Evolutionary conservation across 2,329 filamentous ascomycete species (phyloP).

Genomic region (Fusarium brachygibbosum): DNA sequence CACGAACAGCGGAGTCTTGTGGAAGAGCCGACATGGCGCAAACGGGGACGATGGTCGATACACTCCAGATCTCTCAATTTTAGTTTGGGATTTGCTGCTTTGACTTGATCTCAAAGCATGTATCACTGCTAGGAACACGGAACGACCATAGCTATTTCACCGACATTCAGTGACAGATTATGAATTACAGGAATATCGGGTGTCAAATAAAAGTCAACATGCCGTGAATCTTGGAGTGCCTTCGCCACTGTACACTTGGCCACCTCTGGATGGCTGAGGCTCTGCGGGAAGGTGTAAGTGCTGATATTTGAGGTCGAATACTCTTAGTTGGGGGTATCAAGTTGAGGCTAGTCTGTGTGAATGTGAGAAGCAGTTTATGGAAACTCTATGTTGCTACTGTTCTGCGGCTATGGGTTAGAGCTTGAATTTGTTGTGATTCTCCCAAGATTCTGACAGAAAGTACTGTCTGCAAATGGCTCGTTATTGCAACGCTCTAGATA

Average conservation of each 20-base stretch:
- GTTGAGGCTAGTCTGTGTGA: constrained; percentile 32
- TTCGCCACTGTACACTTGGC: constrained; percentile 40
- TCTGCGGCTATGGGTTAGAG: not conserved
- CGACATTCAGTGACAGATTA: constrained; percentile 5
- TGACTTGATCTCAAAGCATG: not conserved
- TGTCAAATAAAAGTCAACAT: constrained; percentile 2
- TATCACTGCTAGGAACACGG: not conserved
- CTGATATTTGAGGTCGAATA: constrained; percentile 12
- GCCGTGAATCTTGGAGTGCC: not conserved
- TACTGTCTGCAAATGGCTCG: not conserved
- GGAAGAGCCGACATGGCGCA: constrained; percentile 16
- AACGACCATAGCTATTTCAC: not conserved
- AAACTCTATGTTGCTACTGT: not conserved
- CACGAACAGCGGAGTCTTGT: constrained; percentile 29
- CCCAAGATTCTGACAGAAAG: not conserved
- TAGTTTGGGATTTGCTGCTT: not conserved
- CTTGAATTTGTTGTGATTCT: not conserved
- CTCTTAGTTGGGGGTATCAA: constrained; percentile 36
- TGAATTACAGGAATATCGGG: not conserved
- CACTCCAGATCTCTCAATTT: not conserved
- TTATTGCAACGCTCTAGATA: constrained; percentile 2
- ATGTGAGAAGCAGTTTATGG: constrained; percentile 16
- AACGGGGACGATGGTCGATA: constrained; percentile 16
- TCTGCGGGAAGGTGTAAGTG: constrained; percentile 39
- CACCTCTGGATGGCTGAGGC: constrained; percentile 40